Evolutionary conservation across 2,329 filamentous ascomycete species (phyloP).

Genomic region (Fusarium metavorans): DNA sequence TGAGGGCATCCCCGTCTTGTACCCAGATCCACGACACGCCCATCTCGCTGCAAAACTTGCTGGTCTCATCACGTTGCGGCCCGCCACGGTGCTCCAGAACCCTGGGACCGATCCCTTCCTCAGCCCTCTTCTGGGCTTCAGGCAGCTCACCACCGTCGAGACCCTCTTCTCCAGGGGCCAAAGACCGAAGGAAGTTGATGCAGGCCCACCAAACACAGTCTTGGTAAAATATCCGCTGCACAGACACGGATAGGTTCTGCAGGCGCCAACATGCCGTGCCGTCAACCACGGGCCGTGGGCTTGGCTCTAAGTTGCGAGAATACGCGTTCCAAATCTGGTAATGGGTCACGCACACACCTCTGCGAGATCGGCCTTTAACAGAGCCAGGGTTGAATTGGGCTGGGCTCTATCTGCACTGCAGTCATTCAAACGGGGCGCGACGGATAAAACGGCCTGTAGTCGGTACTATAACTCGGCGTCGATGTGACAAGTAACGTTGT

Average conservation of each 20-base stretch:
- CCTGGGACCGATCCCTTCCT: slow-evolving; percentile 17
- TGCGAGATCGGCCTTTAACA: slow-evolving; percentile 1
- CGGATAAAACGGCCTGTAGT: not conserved
- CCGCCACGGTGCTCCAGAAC: slow-evolving; percentile 1
- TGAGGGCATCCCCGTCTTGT: slow-evolving; percentile 20
- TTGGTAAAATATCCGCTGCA: slow-evolving; percentile 11
- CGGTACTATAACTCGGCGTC: not conserved
- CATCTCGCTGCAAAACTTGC: not conserved
- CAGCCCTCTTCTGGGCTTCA: slow-evolving; percentile 1
- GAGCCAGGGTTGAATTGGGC: not conserved
- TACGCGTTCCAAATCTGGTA: slow-evolving; percentile 15
- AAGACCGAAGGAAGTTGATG: not conserved
- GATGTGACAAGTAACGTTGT: not conserved
- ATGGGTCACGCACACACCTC: slow-evolving; percentile 25
- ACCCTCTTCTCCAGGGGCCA: not conserved
- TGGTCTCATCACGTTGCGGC: slow-evolving; percentile 13
- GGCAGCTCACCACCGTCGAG: not conserved
- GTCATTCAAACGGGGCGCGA: not conserved
- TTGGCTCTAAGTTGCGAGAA: slow-evolving; percentile 14
- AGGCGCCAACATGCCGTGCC: not conserved
- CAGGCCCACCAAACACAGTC: not conserved
- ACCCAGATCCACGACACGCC: slow-evolving; percentile 5
- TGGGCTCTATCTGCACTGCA: not conserved
- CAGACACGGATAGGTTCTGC: slow-evolving; percentile 1
- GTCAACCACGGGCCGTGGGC: slow-evolving; percentile 11